Evolutionary conservation across 495 filamentous ascomycete genomes (phyloP), one percentile per base, ranked within the genome.

Genomic region (Hypoxylon lienhwacheense): DNA sequence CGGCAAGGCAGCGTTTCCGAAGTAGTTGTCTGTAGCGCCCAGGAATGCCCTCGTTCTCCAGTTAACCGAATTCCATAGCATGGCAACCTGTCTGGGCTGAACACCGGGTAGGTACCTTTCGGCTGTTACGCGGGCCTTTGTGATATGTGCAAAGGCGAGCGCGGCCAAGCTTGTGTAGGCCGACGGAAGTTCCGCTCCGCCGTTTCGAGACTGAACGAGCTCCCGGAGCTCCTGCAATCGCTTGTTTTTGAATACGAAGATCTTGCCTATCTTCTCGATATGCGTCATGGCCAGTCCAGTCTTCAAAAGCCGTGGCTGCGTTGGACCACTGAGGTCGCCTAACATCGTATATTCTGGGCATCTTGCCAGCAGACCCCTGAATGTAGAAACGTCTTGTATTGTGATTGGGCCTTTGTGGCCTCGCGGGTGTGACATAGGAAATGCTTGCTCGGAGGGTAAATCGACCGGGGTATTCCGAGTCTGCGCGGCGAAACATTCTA

Each of bases 401-500:
- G 57, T 48, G 29, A 51, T 42, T n/a, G 40, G 50, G 10, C 42
- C 41, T 53, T 44, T 66, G 33, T 42, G 54, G 35, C 51, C 50
- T 12, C 51, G 57, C 16, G 42, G 26, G 28, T 29, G 37, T 26
- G 36, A 33, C 36, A 47, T 65, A 32, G 59, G 31, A 51, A 66
- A 64, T 10, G 55, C 51, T 45, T 64, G 59, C 34, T 64, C 48
- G 5, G 36, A 65, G 40, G 58, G 54, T 14, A 59, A 21, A 40
- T 51, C 43, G 39, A 61, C 35, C 8, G 50, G 24, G 10, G 44
- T 47, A 33, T 55, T 49, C 7, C 56, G 53, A 31, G 59, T 71
- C 33, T 66, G 56, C 11, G 61, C 65, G 1, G 60, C 42, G 65
- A 77, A 55, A 72, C 79, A 34, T 69, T 85, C 35, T 68, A 83